phyloP scores from a whole-genome alignment of 78 protist genomes.

The Speleostelium caveatum region DNA sequence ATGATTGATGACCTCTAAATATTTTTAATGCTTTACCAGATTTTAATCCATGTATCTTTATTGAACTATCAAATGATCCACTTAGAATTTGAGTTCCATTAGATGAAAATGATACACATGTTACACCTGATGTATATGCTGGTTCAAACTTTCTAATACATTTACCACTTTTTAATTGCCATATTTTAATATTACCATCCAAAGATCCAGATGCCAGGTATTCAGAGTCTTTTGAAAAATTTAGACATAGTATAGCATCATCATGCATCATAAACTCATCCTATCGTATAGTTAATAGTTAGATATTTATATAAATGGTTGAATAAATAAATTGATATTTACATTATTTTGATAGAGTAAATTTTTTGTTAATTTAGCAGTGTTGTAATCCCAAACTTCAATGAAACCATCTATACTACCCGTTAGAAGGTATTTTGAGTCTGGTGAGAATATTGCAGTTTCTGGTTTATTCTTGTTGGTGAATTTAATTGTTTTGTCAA shows the following conservation, averaged over 20 bases:
- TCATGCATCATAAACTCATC: slow-evolving; percentile 91
- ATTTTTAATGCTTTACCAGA: slow-evolving; percentile 88
- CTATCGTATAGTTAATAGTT: background rate
- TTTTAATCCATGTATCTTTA: slow-evolving; percentile 88
- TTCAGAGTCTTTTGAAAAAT: slow-evolving; percentile 88
- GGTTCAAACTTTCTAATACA: slow-evolving; percentile 81
- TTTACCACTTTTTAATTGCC: slow-evolving; percentile 87
- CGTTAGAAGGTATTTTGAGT: slow-evolving; percentile 63
- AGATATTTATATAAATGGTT: background rate
- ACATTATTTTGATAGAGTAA: slow-evolving; percentile 81
- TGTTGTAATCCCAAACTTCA: slow-evolving; percentile 81
- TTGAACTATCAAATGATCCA: slow-evolving; percentile 83
- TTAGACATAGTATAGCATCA: slow-evolving; percentile 78
- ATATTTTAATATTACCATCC: slow-evolving; percentile 85
- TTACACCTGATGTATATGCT: slow-evolving; percentile 89
- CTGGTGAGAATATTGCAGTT: slow-evolving; percentile 54
- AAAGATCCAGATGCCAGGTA: slow-evolving; percentile 87
- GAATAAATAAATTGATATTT: no score
- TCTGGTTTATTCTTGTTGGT: slow-evolving; percentile 63
- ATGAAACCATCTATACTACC: slow-evolving; percentile 70
- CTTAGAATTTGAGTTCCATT: slow-evolving; percentile 69
- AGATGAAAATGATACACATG: slow-evolving; percentile 74
- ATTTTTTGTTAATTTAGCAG: slow-evolving; percentile 83
- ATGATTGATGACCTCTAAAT: slow-evolving; percentile 89
- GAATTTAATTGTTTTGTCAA: slow-evolving; percentile 64